Conservation (phyloP, 257 asterid genomes). For the Scutellaria barbata region DNA sequence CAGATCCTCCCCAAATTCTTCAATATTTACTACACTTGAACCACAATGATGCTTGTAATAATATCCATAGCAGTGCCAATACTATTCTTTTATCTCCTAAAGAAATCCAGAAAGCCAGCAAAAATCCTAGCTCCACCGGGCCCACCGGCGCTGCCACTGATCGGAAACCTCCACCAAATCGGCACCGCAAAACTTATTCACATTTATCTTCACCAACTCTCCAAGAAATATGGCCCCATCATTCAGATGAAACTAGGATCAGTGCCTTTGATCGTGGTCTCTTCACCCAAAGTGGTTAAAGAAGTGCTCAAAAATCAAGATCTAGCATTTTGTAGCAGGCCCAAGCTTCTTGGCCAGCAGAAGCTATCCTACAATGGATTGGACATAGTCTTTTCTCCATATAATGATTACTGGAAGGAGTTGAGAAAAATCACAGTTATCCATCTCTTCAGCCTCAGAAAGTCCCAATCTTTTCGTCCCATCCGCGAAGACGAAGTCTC, state of each 20-base stretch:
- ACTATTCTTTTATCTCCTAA: neutral
- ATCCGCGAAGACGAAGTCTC: conserved; percentile 30
- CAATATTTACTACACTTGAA: too few relatives aligned
- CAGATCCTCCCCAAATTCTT: too few relatives aligned
- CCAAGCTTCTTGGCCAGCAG: conserved; percentile 1
- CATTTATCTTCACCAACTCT: conserved; percentile 7
- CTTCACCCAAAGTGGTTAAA: conserved; percentile 23
- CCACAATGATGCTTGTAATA: neutral
- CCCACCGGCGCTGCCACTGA: conserved; percentile 29
- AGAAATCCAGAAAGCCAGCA: neutral
- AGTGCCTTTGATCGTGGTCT: conserved; percentile 17
- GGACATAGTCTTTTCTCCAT: conserved; percentile 30
- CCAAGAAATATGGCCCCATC: conserved; percentile 30
- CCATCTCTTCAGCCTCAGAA: conserved; percentile 27
- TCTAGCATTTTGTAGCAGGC: conserved; percentile 29
- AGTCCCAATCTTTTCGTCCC: conserved; percentile 27
- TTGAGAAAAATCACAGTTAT: conserved; percentile 17
- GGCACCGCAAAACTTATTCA: neutral
- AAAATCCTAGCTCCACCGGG: conserved; percentile 19
- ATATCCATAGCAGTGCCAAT: neutral
- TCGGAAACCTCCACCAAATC: conserved; percentile 38
- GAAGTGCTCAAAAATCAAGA: conserved; percentile 36
- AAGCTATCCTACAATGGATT: conserved; percentile 17
- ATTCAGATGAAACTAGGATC: conserved; percentile 29
- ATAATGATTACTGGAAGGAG: conserved; percentile 29